Evolutionary conservation across 2,329 filamentous ascomycete species (phyloP), one percentile per base, ranked within the genome.

Genomic region (Aspergillus sp.): DNA sequence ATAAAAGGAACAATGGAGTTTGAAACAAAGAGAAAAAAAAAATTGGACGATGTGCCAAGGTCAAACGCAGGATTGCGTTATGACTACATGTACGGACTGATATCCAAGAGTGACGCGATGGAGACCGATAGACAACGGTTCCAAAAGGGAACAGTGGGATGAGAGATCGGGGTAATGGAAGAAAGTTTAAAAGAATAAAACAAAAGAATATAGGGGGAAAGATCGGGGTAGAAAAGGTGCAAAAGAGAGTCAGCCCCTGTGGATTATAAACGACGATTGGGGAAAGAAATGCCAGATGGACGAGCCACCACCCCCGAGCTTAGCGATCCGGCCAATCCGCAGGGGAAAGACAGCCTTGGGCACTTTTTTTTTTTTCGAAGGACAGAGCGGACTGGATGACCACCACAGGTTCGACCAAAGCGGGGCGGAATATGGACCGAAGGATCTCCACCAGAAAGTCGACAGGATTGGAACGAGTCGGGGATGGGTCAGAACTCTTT

Each of bases 261-360:
- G 40, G 40, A 42, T 42, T 17, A 42, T 42, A 42, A 42, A 42
- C 11, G 16, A 22, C 19, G 40, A 42, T 13, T 7, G 35, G 13
- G 35, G 35, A 17, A 9, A 42, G 19, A 42, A 42, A 42, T 4
- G 16, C 10, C 14, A 38, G 6, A 30, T 38, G 35, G 16, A 38
- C 16, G 35, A 38, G 35, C 10, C 10, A 38, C 8, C 35, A 38
- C 35, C 11, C 13, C 11, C 14, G 13, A 17, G 35, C 40, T 42
- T 17, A 38, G 16, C 14, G 42, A 53, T 41, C 49, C 49, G 49
- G 49, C 32, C 49, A 45, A 46, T 51, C 49, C 49, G 48, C 24
- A 24, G 32, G 38, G 11, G 30, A 26, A 13, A 17, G 20, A 26
- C 45, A 17, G 35, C 33, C 35, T 26, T 22, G 33, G 35, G 35